phyloP scores from a whole-genome alignment of 1,284 basidiomycete genomes.

The Leccinum insolens region DNA sequence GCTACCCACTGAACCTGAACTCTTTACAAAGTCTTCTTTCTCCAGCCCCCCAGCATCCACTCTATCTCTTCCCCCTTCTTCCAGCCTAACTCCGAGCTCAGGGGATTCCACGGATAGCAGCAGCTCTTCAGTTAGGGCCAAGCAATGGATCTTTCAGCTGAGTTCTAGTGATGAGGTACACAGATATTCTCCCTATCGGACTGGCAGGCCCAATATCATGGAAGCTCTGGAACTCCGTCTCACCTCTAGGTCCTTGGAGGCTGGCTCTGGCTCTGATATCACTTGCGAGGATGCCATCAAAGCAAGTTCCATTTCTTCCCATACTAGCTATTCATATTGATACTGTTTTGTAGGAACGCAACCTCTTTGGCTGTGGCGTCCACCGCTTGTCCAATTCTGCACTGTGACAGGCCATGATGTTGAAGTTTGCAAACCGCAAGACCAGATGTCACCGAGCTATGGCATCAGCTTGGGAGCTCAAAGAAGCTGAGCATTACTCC shows the following conservation, averaged over 20 bases:
- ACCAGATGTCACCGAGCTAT: not conserved
- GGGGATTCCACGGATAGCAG: not conserved
- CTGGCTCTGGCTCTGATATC: not conserved
- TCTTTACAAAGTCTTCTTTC: too few species aligned
- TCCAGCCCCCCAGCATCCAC: too few species aligned
- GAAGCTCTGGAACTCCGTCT: not conserved
- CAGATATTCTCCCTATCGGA: not conserved
- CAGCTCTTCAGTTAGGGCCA: not conserved
- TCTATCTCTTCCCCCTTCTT: not conserved
- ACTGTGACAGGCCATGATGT: not conserved
- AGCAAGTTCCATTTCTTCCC: not conserved
- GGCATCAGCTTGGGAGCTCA: not conserved
- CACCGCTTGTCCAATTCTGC: not conserved
- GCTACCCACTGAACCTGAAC: too few species aligned
- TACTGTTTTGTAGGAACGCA: not conserved
- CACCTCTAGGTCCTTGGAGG: not conserved
- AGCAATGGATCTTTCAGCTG: not conserved
- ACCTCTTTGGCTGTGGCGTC: not conserved
- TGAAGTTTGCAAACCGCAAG: not conserved
- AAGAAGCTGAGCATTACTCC: not conserved
- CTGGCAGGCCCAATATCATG: not conserved
- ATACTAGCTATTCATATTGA: too few species aligned
- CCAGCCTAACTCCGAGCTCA: not conserved
- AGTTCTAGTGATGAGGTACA: not conserved
- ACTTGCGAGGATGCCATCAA: not conserved